Conservation (phyloP, 495 filamentous ascomycete genomes). For the Penicilliopsis zonata region DNA sequence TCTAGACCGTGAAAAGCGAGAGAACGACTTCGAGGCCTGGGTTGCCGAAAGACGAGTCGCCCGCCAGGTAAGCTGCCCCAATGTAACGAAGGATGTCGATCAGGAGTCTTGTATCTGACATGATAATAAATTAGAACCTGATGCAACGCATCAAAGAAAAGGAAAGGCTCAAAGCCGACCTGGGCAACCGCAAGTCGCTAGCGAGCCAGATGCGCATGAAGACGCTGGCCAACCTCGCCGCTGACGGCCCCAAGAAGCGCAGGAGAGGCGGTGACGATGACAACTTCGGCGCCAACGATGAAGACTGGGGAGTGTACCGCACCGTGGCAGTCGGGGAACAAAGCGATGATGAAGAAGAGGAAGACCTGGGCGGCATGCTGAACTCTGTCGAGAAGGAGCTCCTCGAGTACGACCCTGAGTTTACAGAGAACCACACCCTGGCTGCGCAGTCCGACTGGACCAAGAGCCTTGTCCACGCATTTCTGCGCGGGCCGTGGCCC, state of each 20-base stretch:
- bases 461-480: slow-evolving; percentile 78
- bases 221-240: slow-evolving; percentile 89
- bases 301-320: slow-evolving; percentile 94
- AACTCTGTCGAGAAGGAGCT: slow-evolving; percentile 71
- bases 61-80: slow-evolving; percentile 39
- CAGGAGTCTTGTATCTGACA: no score
- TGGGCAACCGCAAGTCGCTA: slow-evolving; percentile 90
- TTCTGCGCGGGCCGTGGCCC: slow-evolving; percentile 73
- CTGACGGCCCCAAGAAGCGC: slow-evolving; percentile 78
- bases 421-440: slow-evolving; percentile 80
- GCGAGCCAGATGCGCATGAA: slow-evolving; percentile 97
- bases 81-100: no score
- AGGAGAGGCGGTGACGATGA: slow-evolving; percentile 73
- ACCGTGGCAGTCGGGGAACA: slow-evolving; percentile 69
- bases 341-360: slow-evolving; percentile 73
- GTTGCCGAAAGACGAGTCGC: slow-evolving; percentile 65
- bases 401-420: slow-evolving; percentile 73
- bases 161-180: slow-evolving; percentile 78
- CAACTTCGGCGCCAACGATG: slow-evolving; percentile 92
- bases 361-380: slow-evolving; percentile 64
- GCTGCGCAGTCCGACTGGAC: slow-evolving; percentile 93
- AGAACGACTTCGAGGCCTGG: slow-evolving; percentile 80
- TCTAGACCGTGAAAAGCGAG: slow-evolving; percentile 68
- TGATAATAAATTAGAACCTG: slow-evolving; percentile 27
- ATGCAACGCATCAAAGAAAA: slow-evolving; percentile 85